A percentile compares a stretch with the other conserved stretches of the same genome.
Conservation (phyloP, 495 filamentous ascomycete species). For the Penicillium lividum region DNA sequence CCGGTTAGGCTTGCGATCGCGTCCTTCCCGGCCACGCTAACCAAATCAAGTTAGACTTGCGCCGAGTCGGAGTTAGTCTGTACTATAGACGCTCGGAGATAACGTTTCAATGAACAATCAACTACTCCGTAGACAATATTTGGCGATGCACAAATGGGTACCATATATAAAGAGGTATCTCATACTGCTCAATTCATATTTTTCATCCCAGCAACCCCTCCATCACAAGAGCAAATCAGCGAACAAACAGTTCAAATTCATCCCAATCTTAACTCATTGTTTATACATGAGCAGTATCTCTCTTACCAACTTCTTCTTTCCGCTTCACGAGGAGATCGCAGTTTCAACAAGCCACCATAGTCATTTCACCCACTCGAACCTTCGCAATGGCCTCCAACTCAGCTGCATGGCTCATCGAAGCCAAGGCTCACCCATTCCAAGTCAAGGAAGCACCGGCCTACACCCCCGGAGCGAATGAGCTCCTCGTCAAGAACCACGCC, state of each 20-base stretch:
- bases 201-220: background rate
- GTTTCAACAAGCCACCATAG: background rate
- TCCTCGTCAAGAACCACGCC: constrained; percentile 43
- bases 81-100: background rate
- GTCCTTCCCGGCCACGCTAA: background rate
- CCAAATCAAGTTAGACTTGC: background rate
- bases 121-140: background rate
- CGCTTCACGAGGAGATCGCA: background rate
- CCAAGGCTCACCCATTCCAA: constrained; percentile 31
- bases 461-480: constrained; percentile 30
- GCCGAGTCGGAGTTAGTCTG: background rate
- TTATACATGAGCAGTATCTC: background rate
- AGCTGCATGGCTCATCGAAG: constrained; percentile 39
- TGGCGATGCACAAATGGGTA: background rate
- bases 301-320: background rate
- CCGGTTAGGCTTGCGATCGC: background rate
- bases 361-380: background rate
- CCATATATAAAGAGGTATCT: background rate
- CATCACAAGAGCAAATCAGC: background rate
- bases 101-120: background rate
- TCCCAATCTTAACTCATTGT: background rate
- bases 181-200: background rate
- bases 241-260: background rate
- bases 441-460: constrained; percentile 39
- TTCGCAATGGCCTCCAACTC: constrained; percentile 25